Evolutionary conservation across 2,329 filamentous ascomycete species (phyloP).

Genomic region (Colletotrichum sp.): DNA sequence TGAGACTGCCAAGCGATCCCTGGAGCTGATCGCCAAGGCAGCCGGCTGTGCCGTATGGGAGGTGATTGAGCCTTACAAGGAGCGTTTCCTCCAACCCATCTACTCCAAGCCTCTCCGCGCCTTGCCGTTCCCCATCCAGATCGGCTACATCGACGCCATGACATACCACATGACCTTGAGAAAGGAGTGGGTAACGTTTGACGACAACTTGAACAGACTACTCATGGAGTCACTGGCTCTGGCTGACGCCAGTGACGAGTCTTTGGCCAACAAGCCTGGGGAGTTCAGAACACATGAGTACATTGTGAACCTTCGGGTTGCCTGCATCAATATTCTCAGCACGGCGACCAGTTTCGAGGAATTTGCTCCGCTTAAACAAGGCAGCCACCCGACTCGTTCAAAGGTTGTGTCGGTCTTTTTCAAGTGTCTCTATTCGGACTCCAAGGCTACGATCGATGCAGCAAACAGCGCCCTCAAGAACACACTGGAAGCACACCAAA

Average conservation of each 20-base stretch:
- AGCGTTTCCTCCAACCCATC: conserved; percentile 86
- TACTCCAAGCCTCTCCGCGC: conserved; percentile 95
- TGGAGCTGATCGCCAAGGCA: conserved; percentile 81
- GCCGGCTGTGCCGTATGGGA: conserved; percentile 83
- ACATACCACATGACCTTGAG: conserved; percentile 93
- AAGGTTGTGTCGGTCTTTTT: conserved; percentile 96
- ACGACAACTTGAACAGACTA: conserved; percentile 87
- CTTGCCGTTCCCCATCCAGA: conserved; percentile 92
- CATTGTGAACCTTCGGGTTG: conserved; percentile 89
- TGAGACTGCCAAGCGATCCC: conserved; percentile 80
- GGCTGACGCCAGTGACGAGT: conserved; percentile 93
- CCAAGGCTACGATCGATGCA: conserved; percentile 88
- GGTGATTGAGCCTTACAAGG: conserved; percentile 87
- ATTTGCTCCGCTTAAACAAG: conserved; percentile 71
- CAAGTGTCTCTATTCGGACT: conserved; percentile 94
- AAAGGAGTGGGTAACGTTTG: conserved; percentile 87
- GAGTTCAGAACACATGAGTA: conserved; percentile 96
- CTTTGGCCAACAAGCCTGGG: conserved; percentile 86
- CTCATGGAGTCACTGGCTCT: conserved; percentile 93
- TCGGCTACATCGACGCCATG: conserved; percentile 97
- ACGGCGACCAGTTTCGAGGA: conserved; percentile 94
- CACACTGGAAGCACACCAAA: conserved; percentile 86
- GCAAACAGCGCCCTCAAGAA: conserved; percentile 90
- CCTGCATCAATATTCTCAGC: conserved; percentile 90
- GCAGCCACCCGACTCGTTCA: conserved; percentile 66